A percentile compares a stretch with the other conserved stretches of the same genome.
These are phyloP conservation scores for Beauveria bassiana DNA, from an alignment of 2,329 filamentous ascomycete species.

Conservation along the genomic window DNA sequence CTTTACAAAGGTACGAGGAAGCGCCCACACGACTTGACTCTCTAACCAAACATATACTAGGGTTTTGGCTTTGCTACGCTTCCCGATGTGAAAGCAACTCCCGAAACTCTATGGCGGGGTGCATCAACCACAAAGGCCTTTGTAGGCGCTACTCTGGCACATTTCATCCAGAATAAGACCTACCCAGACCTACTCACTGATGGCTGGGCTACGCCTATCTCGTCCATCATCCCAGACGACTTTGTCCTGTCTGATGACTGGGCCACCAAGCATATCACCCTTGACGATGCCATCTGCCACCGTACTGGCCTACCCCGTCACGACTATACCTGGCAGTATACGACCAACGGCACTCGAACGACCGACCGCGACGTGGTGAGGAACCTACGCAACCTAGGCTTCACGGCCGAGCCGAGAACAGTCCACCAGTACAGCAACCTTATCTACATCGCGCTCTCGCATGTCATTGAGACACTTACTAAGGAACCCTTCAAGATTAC, in stretches of 20 bases:
- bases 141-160: conserved; percentile 38
- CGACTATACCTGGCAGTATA: conserved; percentile 20
- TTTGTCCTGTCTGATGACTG: conserved; percentile 35
- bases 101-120: conserved; percentile 39
- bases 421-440: conserved; percentile 38
- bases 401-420: conserved; percentile 31
- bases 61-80: conserved; percentile 1
- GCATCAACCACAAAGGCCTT: conserved; percentile 46
- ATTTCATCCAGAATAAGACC: conserved; percentile 33
- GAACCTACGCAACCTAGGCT: conserved; percentile 32
- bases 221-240: conserved; percentile 34
- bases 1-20: conserved; percentile 26
- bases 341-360: conserved; percentile 19
- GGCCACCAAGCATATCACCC: conserved; percentile 34
- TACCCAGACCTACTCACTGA: conserved; percentile 18
- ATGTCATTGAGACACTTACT: conserved; percentile 31
- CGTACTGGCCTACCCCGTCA: conserved; percentile 38
- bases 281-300: conserved; percentile 43
- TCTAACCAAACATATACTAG: background rate
- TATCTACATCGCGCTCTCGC: conserved; percentile 33
- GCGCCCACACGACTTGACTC: background rate
- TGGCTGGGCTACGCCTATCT: conserved; percentile 35
- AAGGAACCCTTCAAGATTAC: conserved; percentile 26
- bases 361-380: conserved; percentile 22
- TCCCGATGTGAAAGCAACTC: conserved; percentile 31